Evolutionary conservation across 208 protist genomes (phyloP), one percentile per base, ranked within the genome.

Genomic region (Trypanosoma boissoni): DNA sequence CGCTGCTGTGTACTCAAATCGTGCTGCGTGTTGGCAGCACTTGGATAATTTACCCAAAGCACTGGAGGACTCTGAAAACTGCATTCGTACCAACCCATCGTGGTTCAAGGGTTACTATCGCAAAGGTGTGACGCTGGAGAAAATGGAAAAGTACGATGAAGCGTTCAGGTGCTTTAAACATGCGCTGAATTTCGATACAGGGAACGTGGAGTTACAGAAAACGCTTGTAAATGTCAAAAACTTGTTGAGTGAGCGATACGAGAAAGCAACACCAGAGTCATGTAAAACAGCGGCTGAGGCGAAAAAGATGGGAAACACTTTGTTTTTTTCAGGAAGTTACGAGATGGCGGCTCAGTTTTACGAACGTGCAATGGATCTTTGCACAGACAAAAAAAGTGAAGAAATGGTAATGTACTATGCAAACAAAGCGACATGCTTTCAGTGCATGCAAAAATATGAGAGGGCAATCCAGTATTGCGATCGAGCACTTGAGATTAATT

Each of bases 41-140:
- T 65, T 95, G 52, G 62, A 56, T 45, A 83, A 97, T 45, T 92
- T 75, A 27, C 58, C 72, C 34, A 90, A 92, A 37, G 86, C 89
- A 9, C 43, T 82, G 9, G 74, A 75, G 31, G 92, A 97, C 59
- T 58, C 92, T 5, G 81, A 95, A 26, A 68, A 63, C 36, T 97
- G 92, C 77, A 94, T 97, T 56, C 58, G 60, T n/a, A 65, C 90
- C 14, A 78, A 76, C 31, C 92, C 92, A 8, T 61, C 74, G 53
- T 97, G 92, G 92, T 66, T 97, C 10, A 97, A 97, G 68, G 92
- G 92, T 27, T 72, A 92, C 68, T 97, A 92, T 59, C 72, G 92
- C 57, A 95, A 94, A 58, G 92, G 77, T 34, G 45, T 86, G 0
- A 86, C 92, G 2, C 75, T 94, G 49, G 64, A 92, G 65, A 65